Evolutionary conservation across 148 eudicot species (phyloP).

Genomic region (Simmondsia chinensis): DNA sequence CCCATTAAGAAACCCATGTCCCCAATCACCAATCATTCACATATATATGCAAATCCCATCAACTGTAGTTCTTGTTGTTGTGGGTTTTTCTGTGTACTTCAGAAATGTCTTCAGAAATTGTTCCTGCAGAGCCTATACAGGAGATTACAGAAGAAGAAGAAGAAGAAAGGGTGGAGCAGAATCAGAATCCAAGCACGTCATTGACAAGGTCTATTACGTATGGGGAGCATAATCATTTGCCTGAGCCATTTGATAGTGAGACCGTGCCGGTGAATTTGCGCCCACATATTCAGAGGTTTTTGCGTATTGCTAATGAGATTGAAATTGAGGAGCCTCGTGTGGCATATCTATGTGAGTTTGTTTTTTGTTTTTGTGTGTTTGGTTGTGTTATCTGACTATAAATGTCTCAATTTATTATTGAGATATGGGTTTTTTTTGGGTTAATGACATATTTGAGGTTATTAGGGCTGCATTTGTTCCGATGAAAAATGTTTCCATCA

Average conservation of each 20-base stretch:
- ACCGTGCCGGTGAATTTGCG: constrained; percentile 71
- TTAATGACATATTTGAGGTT: no score
- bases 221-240: constrained; percentile 24
- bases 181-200: not conserved
- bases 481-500: no score
- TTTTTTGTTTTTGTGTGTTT: not conserved
- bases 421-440: constrained; percentile 2
- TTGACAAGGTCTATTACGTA: constrained; percentile 48
- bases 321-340: constrained; percentile 81
- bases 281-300: constrained; percentile 68
- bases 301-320: constrained; percentile 81
- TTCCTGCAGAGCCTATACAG: constrained; percentile 48
- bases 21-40: not conserved
- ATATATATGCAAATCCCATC: constrained; percentile 1
- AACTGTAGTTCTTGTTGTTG: not conserved
- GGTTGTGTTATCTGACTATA: not conserved
- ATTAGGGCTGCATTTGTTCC: no score
- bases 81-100: not conserved
- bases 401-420: not conserved
- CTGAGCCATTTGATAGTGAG: constrained; percentile 87
- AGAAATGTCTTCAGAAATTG: constrained; percentile 50
- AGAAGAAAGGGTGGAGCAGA: constrained; percentile 1
- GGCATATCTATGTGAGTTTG: constrained; percentile 76
- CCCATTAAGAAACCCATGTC: constrained; percentile 27
- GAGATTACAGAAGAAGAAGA: constrained; percentile 12